Conservation (phyloP, 331 rosid genomes). For the Quercus lobata region DNA sequence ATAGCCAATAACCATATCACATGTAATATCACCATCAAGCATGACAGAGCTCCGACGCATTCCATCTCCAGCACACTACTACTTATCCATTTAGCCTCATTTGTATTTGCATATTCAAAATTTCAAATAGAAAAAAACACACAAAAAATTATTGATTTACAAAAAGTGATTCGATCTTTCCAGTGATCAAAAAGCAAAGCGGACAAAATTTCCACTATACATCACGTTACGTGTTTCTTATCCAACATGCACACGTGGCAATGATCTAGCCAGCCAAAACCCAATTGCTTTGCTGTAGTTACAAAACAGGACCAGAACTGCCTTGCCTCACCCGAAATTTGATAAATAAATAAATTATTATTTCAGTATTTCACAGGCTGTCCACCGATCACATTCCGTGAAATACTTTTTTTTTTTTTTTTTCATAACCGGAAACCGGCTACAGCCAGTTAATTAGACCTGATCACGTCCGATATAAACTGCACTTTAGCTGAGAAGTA, state of each 20-base stretch:
- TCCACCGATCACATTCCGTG: conserved; percentile 29
- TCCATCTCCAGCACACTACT: neutral
- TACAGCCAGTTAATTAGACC: conserved; percentile 29
- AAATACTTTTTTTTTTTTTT: neutral
- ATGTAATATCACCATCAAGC: neutral
- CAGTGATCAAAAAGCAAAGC: conserved; percentile 19
- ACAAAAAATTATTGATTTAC: neutral
- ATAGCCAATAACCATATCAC: neutral
- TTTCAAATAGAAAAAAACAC: too few species aligned
- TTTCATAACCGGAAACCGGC: conserved; percentile 51
- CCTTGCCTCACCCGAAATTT: neutral
- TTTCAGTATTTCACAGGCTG: conserved; percentile 42
- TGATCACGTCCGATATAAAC: conserved; percentile 38
- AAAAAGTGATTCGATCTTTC: conserved; percentile 31
- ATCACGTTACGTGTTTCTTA: conserved; percentile 37
- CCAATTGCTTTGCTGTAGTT: conserved; percentile 36
- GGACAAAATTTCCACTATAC: conserved; percentile 13
- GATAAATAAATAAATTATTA: neutral
- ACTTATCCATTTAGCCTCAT: too few species aligned
- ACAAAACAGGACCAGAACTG: neutral
- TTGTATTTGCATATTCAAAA: too few species aligned
- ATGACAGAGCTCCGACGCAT: neutral
- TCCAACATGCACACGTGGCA: conserved; percentile 48
- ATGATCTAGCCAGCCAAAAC: neutral
- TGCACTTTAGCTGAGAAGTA: conserved; percentile 10